These are phyloP conservation scores for Isoetes engelmannii DNA, from an alignment of 83 land plant species.

Conservation along the genomic window DNA sequence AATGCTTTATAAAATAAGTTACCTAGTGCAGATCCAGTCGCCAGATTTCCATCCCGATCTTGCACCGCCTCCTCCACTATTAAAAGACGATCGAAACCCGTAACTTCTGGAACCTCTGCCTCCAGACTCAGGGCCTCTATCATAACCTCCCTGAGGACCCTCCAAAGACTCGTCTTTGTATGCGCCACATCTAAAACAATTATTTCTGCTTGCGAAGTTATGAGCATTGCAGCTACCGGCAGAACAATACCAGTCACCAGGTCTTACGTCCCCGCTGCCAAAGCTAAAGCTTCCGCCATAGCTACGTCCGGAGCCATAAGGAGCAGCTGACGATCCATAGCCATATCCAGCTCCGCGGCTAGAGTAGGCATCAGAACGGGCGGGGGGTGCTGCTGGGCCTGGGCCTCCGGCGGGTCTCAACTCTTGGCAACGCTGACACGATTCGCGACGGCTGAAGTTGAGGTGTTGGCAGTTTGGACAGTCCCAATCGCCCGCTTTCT, in stretches of 20 bases:
- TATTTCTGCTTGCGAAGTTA: conserved; percentile 87
- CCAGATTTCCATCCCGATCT: conserved; percentile 89
- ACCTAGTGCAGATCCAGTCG: conserved; percentile 92
- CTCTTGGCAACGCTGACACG: conserved; percentile 69
- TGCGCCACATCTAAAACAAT: conserved; percentile 81
- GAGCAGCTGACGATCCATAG: conserved; percentile 8
- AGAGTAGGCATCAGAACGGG: neutral
- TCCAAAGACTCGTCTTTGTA: conserved; percentile 44
- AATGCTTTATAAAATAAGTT: neutral
- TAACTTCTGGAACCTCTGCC: conserved; percentile 26
- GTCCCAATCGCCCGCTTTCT: conserved; percentile 87
- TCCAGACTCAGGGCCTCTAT: conserved; percentile 25
- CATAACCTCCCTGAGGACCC: neutral
- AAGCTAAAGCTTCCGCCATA: conserved; percentile 24
- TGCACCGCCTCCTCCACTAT: conserved; percentile 23
- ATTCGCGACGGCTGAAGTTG: conserved; percentile 78
- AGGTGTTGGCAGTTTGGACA: conserved; percentile 77
- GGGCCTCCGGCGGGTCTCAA: conserved; percentile 36
- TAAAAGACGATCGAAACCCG: conserved; percentile 22
- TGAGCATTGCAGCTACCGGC: conserved; percentile 64
- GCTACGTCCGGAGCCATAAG: conserved; percentile 15
- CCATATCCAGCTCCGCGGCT: conserved; percentile 11
- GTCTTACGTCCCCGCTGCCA: conserved; percentile 45
- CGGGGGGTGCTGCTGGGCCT: no score
- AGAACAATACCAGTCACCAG: conserved; percentile 89